Conservation (phyloP, 2,329 filamentous ascomycete species). For the Colletotrichum sp. region DNA sequence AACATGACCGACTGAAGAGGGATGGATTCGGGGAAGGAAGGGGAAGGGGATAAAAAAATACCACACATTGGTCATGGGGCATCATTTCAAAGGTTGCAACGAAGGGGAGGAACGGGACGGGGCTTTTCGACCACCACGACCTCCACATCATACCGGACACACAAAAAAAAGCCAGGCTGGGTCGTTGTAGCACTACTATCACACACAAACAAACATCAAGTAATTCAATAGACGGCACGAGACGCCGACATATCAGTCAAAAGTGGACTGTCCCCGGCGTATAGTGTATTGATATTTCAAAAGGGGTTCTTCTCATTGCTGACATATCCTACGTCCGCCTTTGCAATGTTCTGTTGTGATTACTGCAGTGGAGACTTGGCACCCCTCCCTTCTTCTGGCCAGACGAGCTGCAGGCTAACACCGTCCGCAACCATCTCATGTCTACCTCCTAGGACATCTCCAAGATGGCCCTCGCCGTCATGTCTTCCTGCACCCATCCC, state of each 20-base stretch:
- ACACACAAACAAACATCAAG: neutral
- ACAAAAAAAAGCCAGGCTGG: conserved; percentile 7
- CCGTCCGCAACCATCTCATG: neutral
- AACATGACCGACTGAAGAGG: conserved; percentile 20
- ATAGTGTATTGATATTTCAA: neutral
- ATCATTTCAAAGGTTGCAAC: conserved; percentile 14
- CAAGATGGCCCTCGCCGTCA: conserved; percentile 46
- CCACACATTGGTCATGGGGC: conserved; percentile 12
- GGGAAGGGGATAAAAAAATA: conserved; percentile 13
- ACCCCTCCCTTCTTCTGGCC: neutral
- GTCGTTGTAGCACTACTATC: conserved; percentile 17
- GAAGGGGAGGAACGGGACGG: conserved; percentile 10
- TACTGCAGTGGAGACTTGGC: neutral
- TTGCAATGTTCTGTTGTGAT: neutral
- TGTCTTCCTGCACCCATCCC: conserved; percentile 72
- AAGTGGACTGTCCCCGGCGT: neutral
- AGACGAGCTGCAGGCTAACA: neutral
- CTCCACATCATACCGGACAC: conserved; percentile 3
- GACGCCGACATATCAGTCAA: conserved; percentile 3
- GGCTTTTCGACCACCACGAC: neutral
- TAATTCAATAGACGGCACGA: conserved; percentile 19
- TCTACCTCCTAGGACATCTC: conserved; percentile 26
- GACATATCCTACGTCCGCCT: neutral
- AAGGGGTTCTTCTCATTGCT: neutral
- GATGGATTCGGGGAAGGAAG: neutral